These are phyloP conservation scores for Oryza rufipogon DNA, from an alignment of 176 grass and related monocot genomes.

Conservation along the genomic window DNA sequence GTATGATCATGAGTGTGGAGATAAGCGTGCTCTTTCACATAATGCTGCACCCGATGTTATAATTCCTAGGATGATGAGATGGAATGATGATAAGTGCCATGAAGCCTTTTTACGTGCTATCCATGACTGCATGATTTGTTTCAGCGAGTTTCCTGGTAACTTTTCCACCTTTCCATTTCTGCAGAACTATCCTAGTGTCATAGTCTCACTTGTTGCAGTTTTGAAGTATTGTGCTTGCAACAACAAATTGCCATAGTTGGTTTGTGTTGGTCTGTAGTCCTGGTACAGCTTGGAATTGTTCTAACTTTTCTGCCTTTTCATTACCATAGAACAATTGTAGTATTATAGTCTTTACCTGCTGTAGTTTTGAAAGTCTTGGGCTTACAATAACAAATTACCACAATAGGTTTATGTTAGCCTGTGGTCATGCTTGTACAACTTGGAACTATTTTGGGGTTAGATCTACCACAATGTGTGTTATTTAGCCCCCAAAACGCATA, in stretches of 20 bases:
- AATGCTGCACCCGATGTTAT: constrained; percentile 47
- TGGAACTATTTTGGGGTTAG: constrained; percentile 10
- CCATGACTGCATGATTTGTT: constrained; percentile 75
- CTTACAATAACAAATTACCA: constrained; percentile 22
- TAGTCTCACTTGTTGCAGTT: neutral
- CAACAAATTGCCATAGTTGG: constrained; percentile 16
- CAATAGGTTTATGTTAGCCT: constrained; percentile 2
- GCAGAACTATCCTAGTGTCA: neutral
- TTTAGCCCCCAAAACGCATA: neutral
- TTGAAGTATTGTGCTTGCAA: constrained; percentile 26
- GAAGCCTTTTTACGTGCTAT: constrained; percentile 69
- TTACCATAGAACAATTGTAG: neutral
- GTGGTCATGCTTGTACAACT: neutral
- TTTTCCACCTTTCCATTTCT: constrained; percentile 17
- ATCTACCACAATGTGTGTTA: neutral
- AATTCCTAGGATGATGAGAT: constrained; percentile 78
- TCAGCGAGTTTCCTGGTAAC: constrained; percentile 62
- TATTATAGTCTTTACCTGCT: neutral
- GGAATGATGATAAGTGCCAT: constrained; percentile 51
- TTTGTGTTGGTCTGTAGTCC: neutral
- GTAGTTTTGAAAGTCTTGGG: neutral
- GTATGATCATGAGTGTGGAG: constrained; percentile 32
- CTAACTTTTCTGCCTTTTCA: constrained; percentile 26
- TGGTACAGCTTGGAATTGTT: neutral
- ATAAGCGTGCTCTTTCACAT: constrained; percentile 51